Evolutionary conservation across 2,329 filamentous ascomycete species (phyloP).

Genomic region (Ascochyta fabae): DNA sequence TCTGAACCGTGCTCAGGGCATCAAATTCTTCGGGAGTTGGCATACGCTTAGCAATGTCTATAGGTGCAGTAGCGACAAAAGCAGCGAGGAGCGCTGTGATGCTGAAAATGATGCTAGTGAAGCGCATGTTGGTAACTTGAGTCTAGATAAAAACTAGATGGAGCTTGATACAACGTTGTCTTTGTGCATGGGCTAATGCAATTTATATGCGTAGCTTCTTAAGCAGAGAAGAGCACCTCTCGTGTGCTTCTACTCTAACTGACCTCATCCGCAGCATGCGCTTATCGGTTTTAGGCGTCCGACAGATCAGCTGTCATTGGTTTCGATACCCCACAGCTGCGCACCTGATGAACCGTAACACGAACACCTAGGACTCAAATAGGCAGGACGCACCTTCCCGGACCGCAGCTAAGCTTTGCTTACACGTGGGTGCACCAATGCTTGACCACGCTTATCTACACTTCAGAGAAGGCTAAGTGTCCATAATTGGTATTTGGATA

Average conservation of each 20-base stretch:
- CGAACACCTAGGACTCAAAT: neutral
- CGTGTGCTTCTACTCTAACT: neutral
- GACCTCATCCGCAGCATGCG: neutral
- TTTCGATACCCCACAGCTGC: neutral
- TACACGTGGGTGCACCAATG: neutral
- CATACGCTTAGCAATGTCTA: constrained; percentile 5
- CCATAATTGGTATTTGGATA: neutral
- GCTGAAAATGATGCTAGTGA: constrained; percentile 2
- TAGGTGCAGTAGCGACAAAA: neutral
- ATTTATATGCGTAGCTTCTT: neutral
- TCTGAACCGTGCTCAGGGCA: constrained; percentile 1
- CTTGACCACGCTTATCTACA: neutral
- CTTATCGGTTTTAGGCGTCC: neutral
- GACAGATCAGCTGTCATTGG: neutral
- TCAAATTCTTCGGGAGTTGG: constrained; percentile 11
- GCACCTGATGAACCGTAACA: neutral
- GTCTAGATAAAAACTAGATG: neutral
- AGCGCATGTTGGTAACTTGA: neutral
- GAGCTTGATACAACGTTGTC: neutral
- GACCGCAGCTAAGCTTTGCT: constrained; percentile 1
- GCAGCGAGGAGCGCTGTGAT: constrained; percentile 1
- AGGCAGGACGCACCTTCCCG: neutral
- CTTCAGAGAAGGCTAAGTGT: neutral
- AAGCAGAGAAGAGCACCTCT: neutral
- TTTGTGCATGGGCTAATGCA: neutral